These are phyloP conservation scores for Gleditsia sinensis DNA, from an alignment of 306 rosid genomes.

Conservation along the genomic window DNA sequence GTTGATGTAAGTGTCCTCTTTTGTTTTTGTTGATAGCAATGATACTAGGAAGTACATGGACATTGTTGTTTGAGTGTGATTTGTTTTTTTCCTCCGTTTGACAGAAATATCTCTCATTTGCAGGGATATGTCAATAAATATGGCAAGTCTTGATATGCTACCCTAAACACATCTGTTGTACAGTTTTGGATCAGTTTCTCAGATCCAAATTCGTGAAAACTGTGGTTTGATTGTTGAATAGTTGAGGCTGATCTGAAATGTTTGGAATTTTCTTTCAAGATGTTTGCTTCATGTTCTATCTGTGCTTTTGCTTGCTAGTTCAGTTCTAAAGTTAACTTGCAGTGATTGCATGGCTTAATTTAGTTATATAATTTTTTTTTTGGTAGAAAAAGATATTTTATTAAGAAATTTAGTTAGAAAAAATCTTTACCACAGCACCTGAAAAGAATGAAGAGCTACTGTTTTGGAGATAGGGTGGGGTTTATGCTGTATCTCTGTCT, in stretches of 20 bases:
- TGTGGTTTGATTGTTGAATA: conserved; percentile 39
- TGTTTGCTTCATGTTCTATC: conserved; percentile 24
- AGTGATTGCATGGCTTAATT: conserved; percentile 32
- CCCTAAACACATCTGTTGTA: conserved; percentile 50
- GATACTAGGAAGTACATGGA: conserved; percentile 26
- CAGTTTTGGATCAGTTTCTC: conserved; percentile 50
- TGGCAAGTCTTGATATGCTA: conserved; percentile 71
- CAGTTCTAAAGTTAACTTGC: conserved; percentile 30
- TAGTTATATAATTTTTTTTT: neutral
- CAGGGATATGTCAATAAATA: conserved; percentile 94
- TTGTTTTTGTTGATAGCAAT: conserved; percentile 28
- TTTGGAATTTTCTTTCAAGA: conserved; percentile 34
- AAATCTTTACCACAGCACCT: neutral
- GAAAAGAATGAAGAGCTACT: no score
- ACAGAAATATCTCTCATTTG: conserved; percentile 52
- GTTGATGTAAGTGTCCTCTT: conserved; percentile 66
- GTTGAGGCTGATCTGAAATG: conserved; percentile 38
- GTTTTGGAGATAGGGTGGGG: no score
- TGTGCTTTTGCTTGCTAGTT: conserved; percentile 28
- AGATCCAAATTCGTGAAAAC: conserved; percentile 43
- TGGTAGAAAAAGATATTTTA: neutral
- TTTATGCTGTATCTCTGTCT: no score
- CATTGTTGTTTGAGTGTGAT: conserved; percentile 21
- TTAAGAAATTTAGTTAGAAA: neutral
- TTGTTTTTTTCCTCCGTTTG: conserved; percentile 41